phyloP scores from a whole-genome alignment of 768 basidiomycete genomes.

The Russula foetens region DNA sequence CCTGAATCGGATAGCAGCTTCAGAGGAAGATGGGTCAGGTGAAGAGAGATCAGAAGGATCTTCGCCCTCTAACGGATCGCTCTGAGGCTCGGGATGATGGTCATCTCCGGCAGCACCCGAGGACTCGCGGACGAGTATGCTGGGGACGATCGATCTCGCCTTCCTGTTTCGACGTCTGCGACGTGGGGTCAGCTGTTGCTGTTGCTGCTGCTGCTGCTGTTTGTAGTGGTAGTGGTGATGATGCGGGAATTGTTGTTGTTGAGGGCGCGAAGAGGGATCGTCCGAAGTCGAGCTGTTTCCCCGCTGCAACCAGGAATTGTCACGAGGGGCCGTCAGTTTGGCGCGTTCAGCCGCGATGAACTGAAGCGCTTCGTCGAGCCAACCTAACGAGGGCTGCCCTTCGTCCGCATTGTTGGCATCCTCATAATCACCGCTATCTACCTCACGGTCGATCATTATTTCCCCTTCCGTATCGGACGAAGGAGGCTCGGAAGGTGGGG shows the following conservation, averaged over 20 bases:
- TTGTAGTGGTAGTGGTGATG: too few species aligned
- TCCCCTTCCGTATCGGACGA: conserved; percentile 24
- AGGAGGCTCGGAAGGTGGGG: conserved; percentile 20
- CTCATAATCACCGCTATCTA: conserved; percentile 18
- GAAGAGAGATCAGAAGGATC: conserved; percentile 24
- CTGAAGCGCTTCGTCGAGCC: conserved; percentile 63
- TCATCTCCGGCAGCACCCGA: not conserved
- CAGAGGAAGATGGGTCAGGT: conserved; percentile 24
- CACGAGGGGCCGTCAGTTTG: conserved; percentile 39
- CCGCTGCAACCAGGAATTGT: conserved; percentile 13
- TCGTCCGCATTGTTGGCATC: conserved; percentile 25
- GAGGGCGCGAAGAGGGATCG: conserved; percentile 2
- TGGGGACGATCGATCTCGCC: conserved; percentile 16
- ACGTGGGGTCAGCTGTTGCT: conserved; percentile 21
- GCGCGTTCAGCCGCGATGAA: conserved; percentile 69
- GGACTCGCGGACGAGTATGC: conserved; percentile 6
- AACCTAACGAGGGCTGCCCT: conserved; percentile 58
- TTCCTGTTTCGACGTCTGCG: conserved; percentile 30
- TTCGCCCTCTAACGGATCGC: conserved; percentile 20
- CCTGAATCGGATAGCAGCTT: conserved; percentile 23
- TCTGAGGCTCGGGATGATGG: conserved; percentile 14
- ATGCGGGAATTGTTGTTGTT: not conserved
- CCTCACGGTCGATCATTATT: conserved; percentile 17
- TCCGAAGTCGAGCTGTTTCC: conserved; percentile 18
- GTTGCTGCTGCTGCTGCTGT: too few species aligned